Evolutionary conservation across 495 filamentous ascomycete genomes (phyloP).

Genomic region (Xylaria telfairii): DNA sequence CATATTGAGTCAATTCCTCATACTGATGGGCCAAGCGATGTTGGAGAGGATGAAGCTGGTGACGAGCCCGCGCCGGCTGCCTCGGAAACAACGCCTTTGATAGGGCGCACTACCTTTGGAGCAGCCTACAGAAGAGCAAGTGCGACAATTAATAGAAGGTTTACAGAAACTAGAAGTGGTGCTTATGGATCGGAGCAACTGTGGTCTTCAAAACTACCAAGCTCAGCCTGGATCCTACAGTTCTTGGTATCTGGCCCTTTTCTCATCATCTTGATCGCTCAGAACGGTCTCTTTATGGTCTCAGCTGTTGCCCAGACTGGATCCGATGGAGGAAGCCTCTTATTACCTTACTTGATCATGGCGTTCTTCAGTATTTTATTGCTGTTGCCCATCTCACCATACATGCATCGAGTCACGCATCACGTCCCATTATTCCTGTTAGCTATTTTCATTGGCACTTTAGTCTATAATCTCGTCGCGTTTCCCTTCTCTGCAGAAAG

Average conservation of each 20-base stretch:
- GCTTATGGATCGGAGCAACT: constrained; percentile 81
- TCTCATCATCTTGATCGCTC: constrained; percentile 72
- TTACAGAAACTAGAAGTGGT: constrained; percentile 31
- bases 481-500: constrained; percentile 85
- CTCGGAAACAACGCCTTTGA: constrained; percentile 81
- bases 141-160: constrained; percentile 31
- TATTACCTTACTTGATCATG: constrained; percentile 74
- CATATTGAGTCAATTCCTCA: constrained; percentile 40
- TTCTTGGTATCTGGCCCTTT: constrained; percentile 82
- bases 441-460: constrained; percentile 72
- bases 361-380: constrained; percentile 71
- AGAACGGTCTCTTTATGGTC: constrained; percentile 75
- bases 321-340: constrained; percentile 70
- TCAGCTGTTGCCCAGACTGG: constrained; percentile 79
- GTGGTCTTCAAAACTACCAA: constrained; percentile 81
- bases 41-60: constrained; percentile 45
- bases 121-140: constrained; percentile 60
- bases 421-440: constrained; percentile 81
- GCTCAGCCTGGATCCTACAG: constrained; percentile 86
- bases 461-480: constrained; percentile 85
- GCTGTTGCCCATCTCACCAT: constrained; percentile 79
- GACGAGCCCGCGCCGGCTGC: constrained; percentile 58
- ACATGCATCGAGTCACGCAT: constrained; percentile 83
- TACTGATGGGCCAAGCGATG: constrained; percentile 38
- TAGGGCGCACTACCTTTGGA: constrained; percentile 77